Evolutionary conservation across 2,329 filamentous ascomycete species (phyloP).

Genomic region (Stagonosporopsis tanaceti): DNA sequence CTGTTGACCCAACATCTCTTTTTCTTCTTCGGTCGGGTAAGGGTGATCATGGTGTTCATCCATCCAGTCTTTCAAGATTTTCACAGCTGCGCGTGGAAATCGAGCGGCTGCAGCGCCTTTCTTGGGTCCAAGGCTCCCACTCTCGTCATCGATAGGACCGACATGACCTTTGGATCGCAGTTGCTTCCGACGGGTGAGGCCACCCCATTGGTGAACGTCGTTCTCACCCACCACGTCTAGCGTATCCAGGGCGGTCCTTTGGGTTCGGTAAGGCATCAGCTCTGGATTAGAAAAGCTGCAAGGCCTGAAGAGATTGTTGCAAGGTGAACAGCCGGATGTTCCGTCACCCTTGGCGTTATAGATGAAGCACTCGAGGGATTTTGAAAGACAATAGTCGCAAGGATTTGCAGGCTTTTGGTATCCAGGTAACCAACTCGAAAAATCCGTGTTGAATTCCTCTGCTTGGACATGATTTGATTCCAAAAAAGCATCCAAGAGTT

Average conservation of each 20-base stretch:
- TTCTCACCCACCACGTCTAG: constrained; percentile 58
- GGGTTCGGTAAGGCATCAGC: constrained; percentile 39
- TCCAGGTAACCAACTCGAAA: constrained; percentile 56
- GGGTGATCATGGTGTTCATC: constrained; percentile 80
- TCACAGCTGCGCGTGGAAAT: constrained; percentile 82
- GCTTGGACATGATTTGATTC: constrained; percentile 15
- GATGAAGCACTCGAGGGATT: constrained; percentile 58
- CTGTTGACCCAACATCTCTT: constrained; percentile 76
- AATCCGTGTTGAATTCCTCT: constrained; percentile 50
- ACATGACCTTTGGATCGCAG: constrained; percentile 47
- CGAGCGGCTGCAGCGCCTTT: constrained; percentile 51
- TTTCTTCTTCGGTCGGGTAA: constrained; percentile 88
- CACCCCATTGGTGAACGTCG: constrained; percentile 40
- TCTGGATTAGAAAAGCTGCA: constrained; percentile 56
- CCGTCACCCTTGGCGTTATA: constrained; percentile 49
- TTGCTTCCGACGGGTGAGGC: constrained; percentile 49
- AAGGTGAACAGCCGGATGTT: constrained; percentile 55
- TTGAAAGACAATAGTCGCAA: constrained; percentile 59
- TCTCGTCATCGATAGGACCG: constrained; percentile 47
- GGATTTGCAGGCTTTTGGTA: constrained; percentile 56
- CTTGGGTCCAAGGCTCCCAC: constrained; percentile 38
- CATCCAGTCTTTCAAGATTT: constrained; percentile 85
- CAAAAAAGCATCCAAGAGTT: constrained; percentile 7
- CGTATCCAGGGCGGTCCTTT: constrained; percentile 54
- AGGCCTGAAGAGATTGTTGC: constrained; percentile 57